Percentiles rank a stretch among this genome's conserved stretches.
These are phyloP conservation scores for Globisporangium viniferum DNA, from an alignment of 352 stramenopile genomes.

Conservation along the genomic window DNA sequence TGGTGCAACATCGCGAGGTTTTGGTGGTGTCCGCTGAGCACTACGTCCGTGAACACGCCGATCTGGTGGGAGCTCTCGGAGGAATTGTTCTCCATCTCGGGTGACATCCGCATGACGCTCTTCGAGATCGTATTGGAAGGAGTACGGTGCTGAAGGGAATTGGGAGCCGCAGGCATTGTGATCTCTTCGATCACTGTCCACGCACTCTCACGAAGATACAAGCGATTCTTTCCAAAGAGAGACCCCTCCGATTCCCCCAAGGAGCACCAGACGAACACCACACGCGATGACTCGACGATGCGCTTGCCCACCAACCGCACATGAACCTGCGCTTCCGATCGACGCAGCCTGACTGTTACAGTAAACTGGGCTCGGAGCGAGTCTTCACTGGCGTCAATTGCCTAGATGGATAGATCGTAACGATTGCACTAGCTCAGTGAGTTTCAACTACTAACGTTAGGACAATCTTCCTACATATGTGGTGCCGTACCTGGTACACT, in stretches of 20 bases:
- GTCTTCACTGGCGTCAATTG: neutral
- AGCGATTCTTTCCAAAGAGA: neutral
- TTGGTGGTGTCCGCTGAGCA: neutral
- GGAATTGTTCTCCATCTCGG: neutral
- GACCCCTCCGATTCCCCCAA: neutral
- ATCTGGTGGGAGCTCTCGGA: neutral
- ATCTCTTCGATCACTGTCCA: neutral
- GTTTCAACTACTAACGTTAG: neutral
- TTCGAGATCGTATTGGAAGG: neutral
- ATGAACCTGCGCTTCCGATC: neutral
- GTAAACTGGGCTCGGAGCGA: neutral
- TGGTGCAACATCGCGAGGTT: constrained; percentile 4
- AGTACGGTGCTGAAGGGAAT: neutral
- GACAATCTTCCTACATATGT: too few species aligned
- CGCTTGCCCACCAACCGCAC: neutral
- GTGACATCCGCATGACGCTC: neutral
- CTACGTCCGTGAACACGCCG: constrained; percentile 6
- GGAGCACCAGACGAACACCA: neutral
- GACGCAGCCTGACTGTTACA: neutral
- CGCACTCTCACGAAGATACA: neutral
- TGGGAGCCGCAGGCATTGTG: neutral
- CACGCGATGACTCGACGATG: neutral
- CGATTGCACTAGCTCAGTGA: neutral
- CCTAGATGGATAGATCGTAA: too few species aligned
- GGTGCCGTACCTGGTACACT: constrained; percentile 1